Conservation (phyloP, 441 rosid species). For the Pelargonium cotyledonis region DNA sequence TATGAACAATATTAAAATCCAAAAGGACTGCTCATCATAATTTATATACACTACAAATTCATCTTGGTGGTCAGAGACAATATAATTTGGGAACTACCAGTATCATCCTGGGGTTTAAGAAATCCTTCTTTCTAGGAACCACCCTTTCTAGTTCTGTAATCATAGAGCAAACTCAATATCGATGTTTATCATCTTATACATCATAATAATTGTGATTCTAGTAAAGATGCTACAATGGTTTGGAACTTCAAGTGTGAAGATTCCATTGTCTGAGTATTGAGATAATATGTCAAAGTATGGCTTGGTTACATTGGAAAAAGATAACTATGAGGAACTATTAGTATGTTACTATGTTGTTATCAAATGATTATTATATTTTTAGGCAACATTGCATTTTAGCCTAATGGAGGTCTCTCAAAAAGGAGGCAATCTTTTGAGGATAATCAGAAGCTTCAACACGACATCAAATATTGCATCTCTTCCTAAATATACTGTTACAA, state of each 20-base stretch:
- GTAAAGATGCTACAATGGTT: background rate
- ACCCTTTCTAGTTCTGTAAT: background rate
- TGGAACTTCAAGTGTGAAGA: background rate
- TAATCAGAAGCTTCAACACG: background rate
- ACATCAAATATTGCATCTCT: background rate
- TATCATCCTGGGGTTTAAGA: background rate
- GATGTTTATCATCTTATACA: background rate
- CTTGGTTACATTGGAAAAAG: background rate
- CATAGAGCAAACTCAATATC: background rate
- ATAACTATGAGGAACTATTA: background rate
- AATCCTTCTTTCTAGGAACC: background rate
- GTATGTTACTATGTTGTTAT: background rate
- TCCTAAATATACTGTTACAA: background rate
- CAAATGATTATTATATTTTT: background rate
- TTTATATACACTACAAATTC: background rate
- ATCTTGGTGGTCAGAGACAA: too few relatives aligned
- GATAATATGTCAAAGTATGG: background rate
- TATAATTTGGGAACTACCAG: too few relatives aligned
- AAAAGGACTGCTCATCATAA: background rate
- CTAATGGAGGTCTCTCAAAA: background rate
- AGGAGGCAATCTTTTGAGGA: conserved; percentile 1
- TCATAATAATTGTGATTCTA: background rate
- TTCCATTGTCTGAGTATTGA: background rate
- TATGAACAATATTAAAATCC: background rate
- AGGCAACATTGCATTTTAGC: background rate